A percentile compares a stretch with the other conserved stretches of the same genome.
Evolutionary conservation across 2,329 filamentous ascomycete species (phyloP).

Genomic region (Fusarium tjaetaba): DNA sequence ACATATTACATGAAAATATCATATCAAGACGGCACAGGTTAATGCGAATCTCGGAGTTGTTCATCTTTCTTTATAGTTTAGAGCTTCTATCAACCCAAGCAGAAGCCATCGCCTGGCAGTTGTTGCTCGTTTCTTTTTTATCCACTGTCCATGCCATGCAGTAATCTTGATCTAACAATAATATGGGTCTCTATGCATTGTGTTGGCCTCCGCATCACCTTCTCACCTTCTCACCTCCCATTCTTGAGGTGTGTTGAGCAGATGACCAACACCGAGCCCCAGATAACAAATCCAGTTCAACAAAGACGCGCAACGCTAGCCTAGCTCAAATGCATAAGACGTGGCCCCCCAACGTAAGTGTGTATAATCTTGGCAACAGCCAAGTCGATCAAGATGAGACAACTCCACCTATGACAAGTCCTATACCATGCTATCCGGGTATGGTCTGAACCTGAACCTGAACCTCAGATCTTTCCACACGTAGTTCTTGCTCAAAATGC

Average conservation of each 20-base stretch:
- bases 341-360: constrained; percentile 1
- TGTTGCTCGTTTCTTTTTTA: constrained; percentile 28
- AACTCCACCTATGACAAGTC: constrained; percentile 41
- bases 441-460: constrained; percentile 39
- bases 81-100: constrained; percentile 39
- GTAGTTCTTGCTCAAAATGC: constrained; percentile 3
- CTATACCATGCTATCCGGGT: constrained; percentile 45
- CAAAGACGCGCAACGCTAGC: constrained; percentile 23
- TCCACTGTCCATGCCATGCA: constrained; percentile 26
- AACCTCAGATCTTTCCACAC: constrained; percentile 23
- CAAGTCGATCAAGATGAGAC: constrained; percentile 23
- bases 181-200: constrained; percentile 15
- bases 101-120: constrained; percentile 23
- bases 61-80: constrained; percentile 41
- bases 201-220: constrained; percentile 13
- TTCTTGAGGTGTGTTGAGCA: not conserved
- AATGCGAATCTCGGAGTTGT: constrained; percentile 1
- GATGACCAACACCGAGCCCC: constrained; percentile 3
- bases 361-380: constrained; percentile 24
- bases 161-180: constrained; percentile 37
- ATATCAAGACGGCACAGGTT: not conserved
- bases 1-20: not conserved
- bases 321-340: constrained; percentile 31
- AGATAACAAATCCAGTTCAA: constrained; percentile 14
- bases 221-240: not conserved